Base-by-base conservation (phyloP, 2,329 filamentous ascomycete species). In the Ophiobolus disseminans region DNA sequence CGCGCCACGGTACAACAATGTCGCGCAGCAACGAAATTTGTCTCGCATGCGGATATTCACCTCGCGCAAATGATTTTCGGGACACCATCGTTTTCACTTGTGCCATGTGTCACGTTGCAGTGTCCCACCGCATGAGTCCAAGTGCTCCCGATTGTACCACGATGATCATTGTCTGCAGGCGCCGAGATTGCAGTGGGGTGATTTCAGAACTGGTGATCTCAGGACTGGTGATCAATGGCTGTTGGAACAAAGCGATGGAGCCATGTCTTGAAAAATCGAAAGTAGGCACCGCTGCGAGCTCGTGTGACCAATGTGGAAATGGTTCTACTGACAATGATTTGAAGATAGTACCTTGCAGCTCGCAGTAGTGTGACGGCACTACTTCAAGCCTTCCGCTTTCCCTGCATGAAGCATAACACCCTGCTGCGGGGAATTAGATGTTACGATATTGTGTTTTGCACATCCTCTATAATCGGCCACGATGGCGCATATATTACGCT, bases 91-190 rank as follows among this genome's bases (percentile, higher is more conserved):
- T 30, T 14, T 34, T 35, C 20, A 10, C 30, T 40, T 25, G 19
- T 30, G 17, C 14, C 36, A 3, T 28, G 34, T 48, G 45, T 38
- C 30, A 48, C 32, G 40, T 43, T 43, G 22, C 22, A 23, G 20
- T 23, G 34, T 45, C 19, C 17, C 25, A 38, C n/a, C 14, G 21
- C 11, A 11, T 21, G 17, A 26, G 7, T 26, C 23, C 11, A 11
- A 26, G 23, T 26, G 23, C 9, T 19, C 8, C 10, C 10, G 34
- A 22, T 17, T 31, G 23, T 25, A 38, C 13, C 19, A 23, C 34
- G 13, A 13, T 38, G 3, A 13, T 17, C 13, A 21, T 2, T 30
- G 16, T 38, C 17, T 31, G 32, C 25, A 45, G 11, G 13, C 34
- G 19, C 42, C 25, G 13, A 37, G 17, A 38, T 38, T 10, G 16